A percentile compares a stretch with the other conserved stretches of the same genome.
These are phyloP conservation scores for Epichloe festucae DNA, from an alignment of 2,329 filamentous ascomycete genomes.

Conservation along the genomic window DNA sequence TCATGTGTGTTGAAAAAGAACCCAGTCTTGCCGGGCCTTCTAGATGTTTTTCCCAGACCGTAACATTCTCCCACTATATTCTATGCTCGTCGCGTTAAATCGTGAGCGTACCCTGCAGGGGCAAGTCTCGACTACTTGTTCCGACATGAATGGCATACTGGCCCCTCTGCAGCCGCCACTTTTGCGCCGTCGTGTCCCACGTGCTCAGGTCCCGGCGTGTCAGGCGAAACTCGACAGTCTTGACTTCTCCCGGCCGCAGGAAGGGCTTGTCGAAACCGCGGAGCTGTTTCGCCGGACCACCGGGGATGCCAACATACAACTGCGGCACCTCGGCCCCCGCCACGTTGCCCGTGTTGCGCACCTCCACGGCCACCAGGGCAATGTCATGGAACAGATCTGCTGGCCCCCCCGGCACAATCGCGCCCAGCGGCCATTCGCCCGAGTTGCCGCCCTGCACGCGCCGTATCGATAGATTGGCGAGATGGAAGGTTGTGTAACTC, in stretches of 20 bases:
- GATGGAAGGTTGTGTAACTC: constrained; percentile 41
- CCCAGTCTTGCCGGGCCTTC: too few relatives aligned
- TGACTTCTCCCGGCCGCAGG: constrained; percentile 31
- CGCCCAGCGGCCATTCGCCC: constrained; percentile 24
- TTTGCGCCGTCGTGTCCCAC: constrained; percentile 49
- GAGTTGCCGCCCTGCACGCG: constrained; percentile 11
- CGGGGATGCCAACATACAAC: constrained; percentile 34
- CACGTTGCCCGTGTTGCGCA: constrained; percentile 29
- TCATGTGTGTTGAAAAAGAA: too few relatives aligned
- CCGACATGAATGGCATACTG: constrained; percentile 33
- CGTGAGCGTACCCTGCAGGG: constrained; percentile 24
- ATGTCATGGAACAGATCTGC: constrained; percentile 35
- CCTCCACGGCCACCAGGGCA: constrained; percentile 22
- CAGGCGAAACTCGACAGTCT: constrained; percentile 36
- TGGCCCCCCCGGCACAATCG: constrained; percentile 32
- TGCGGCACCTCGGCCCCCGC: constrained; percentile 35
- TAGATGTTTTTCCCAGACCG: too few relatives aligned
- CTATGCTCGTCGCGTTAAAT: constrained; percentile 13
- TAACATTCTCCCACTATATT: too few relatives aligned
- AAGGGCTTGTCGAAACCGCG: constrained; percentile 51
- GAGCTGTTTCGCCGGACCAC: constrained; percentile 42
- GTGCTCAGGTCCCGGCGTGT: constrained; percentile 52
- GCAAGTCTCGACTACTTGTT: constrained; percentile 32
- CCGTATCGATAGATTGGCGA: constrained; percentile 28
- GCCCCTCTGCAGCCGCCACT: constrained; percentile 41